Conservation (phyloP, 768 basidiomycete species). For the Tephrocybe sp. region DNA sequence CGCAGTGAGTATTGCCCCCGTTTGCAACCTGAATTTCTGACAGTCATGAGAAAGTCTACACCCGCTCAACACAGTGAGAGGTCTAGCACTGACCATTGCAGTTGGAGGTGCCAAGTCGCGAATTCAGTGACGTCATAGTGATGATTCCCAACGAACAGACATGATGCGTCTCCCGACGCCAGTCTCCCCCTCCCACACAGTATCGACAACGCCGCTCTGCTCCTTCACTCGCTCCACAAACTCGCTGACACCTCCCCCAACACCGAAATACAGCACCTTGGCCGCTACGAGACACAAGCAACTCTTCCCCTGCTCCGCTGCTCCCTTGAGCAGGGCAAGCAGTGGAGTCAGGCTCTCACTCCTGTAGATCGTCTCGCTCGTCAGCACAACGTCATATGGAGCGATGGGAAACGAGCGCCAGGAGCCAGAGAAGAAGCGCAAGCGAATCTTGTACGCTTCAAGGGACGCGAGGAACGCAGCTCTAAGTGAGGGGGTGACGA, state of each 20-base stretch:
- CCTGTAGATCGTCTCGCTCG: conserved; percentile 93
- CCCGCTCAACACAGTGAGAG: too few species aligned
- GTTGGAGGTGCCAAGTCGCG: too few species aligned
- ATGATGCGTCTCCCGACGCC: conserved; percentile 81
- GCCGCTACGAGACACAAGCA: conserved; percentile 78
- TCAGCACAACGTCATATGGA: conserved; percentile 72
- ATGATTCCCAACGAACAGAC: conserved; percentile 51
- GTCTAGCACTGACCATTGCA: too few species aligned
- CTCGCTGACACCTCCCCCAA: conserved; percentile 83
- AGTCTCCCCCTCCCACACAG: conserved; percentile 60
- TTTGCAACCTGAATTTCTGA: too few species aligned
- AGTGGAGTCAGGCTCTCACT: conserved; percentile 62
- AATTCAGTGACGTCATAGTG: too few species aligned
- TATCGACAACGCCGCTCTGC: conserved; percentile 46
- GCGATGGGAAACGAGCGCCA: conserved; percentile 62
- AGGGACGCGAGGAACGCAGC: conserved; percentile 66
- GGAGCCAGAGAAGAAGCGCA: conserved; percentile 81
- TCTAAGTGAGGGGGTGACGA: conserved; percentile 65
- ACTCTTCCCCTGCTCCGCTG: conserved; percentile 10
- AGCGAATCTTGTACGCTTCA: conserved; percentile 44
- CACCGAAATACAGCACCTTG: conserved; percentile 93
- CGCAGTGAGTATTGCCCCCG: too few species aligned
- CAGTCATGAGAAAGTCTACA: too few species aligned
- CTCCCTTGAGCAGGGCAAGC: conserved; percentile 44
- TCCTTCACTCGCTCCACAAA: conserved; percentile 61